Base-by-base conservation (phyloP, 2,329 filamentous ascomycete species). In the Neofusicoccum laricinum region DNA sequence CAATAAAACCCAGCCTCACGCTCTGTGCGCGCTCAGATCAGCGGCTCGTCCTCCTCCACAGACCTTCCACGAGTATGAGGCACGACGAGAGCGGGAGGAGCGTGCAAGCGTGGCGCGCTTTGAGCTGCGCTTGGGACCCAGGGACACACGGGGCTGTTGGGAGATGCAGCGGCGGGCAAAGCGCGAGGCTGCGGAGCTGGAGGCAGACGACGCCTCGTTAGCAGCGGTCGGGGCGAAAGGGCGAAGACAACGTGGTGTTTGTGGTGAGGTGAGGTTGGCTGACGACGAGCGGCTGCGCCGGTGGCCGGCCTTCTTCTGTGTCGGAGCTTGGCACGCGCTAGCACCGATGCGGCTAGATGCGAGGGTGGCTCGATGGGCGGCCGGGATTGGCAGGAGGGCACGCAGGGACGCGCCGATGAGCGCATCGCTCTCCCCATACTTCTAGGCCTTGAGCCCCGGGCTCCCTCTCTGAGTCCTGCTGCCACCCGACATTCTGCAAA, bases 1-100 rank as follows among this genome's bases (percentile, higher is more conserved):
- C 63, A 64, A 64, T 45, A 59, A 46, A 40, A 19, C 30, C 55
- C 55, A 25, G 55, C 55, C 55, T 59, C 40, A 59, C 55, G 15
- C 58, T 49, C 43, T 61, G 45, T 41, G 32, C 41, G 17, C 15
- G 21, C 15, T 30, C 57, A 38, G 45, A 49, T 32, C 41, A 43
- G 48, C 43, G 40, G 57, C 32, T 49, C 32, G 58, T 41, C 45
- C 45, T 50, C 58, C 58, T 61, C 58, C 43, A 36, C 45, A 41
- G 45, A 49, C 58, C 58, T 50, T 61, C 32, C 58, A 61, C 43
- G 34, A 50, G n/a, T 61, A 61, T 61, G 45, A 61, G 46, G 36
- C 45, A 17, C 46, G 43, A 45, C 45, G 34, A 32, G 45, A 21
- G 58, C 32, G 45, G 25, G 58, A 32, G 19, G 58, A 46, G 58